These are phyloP conservation scores for Leccinum boreale DNA, from an alignment of 768 basidiomycete genomes.

Conservation along the genomic window DNA sequence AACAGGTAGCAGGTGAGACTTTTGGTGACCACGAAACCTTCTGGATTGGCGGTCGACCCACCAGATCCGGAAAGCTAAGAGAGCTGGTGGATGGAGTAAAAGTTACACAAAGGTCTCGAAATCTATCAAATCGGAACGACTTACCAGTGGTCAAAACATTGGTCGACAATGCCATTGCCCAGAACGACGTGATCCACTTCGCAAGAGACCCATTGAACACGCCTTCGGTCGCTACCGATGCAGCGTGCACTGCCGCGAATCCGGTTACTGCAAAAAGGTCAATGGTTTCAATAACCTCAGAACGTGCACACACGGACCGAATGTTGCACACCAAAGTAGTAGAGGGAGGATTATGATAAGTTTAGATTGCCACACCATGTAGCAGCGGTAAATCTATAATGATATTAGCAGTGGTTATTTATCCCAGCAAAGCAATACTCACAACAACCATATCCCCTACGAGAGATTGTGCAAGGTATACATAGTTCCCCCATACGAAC, in stretches of 20 bases:
- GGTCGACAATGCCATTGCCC: conserved; percentile 28
- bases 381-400: conserved; percentile 27
- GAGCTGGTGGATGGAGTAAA: conserved; percentile 8
- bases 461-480: conserved; percentile 27
- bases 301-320: conserved; percentile 12
- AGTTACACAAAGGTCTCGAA: neutral
- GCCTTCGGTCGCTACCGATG: neutral
- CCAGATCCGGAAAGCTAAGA: conserved; percentile 32
- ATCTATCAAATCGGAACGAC: neutral
- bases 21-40: conserved; percentile 8
- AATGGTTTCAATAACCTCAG: neutral
- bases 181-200: conserved; percentile 36
- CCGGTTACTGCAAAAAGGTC: conserved; percentile 13
- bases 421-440: neutral
- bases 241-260: conserved; percentile 5
- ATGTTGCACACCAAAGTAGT: conserved; percentile 29
- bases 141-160: conserved; percentile 33
- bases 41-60: conserved; percentile 20
- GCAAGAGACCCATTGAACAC: conserved; percentile 29
- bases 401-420: neutral
- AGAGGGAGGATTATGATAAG: conserved; percentile 26
- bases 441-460: conserved; percentile 32
- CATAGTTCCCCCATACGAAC: conserved; percentile 26
- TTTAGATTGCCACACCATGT: conserved; percentile 32
- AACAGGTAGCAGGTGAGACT: conserved; percentile 10